Percentiles rank a stretch among this genome's conserved stretches.
Conservation (phyloP, 1,139 yeast genomes). For the Yamadazyma friedrichii region DNA sequence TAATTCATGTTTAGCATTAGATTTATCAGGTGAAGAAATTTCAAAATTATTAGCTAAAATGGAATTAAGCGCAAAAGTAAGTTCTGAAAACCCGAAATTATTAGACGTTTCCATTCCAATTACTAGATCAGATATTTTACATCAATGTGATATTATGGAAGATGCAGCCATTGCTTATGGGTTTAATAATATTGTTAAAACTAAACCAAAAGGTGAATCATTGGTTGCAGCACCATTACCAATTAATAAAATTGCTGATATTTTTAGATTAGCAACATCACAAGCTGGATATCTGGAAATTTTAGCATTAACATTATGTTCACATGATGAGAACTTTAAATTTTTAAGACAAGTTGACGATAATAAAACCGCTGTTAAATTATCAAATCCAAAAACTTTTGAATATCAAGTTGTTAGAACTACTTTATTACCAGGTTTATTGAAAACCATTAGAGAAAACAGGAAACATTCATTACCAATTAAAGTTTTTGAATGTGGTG, state of each 20-base stretch:
- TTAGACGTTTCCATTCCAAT: constrained; percentile 80
- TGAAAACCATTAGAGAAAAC: constrained; percentile 94
- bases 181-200: constrained; percentile 79
- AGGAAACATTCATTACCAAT: constrained; percentile 94
- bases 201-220: constrained; percentile 77
- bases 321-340: constrained; percentile 94
- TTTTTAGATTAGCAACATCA: constrained; percentile 85
- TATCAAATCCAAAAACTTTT: constrained; percentile 93
- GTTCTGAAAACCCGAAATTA: constrained; percentile 46
- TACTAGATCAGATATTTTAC: constrained; percentile 93
- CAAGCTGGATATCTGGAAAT: constrained; percentile 97
- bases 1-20: constrained; percentile 86
- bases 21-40: constrained; percentile 68
- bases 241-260: constrained; percentile 86
- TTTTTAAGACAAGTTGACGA: constrained; percentile 78
- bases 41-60: constrained; percentile 69
- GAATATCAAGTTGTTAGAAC: constrained; percentile 99
- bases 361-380: constrained; percentile 72
- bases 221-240: constrained; percentile 88
- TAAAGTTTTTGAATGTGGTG: constrained; percentile 93
- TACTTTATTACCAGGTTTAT: constrained; percentile 86
- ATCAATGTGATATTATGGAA: constrained; percentile 98
- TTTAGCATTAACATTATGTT: constrained; percentile 90
- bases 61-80: constrained; percentile 69
- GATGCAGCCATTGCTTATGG: constrained; percentile 98